Percentiles rank a stretch among this genome's conserved stretches.
Conservation (phyloP, 2,329 filamentous ascomycete species). For the Sporothrix phasma region DNA sequence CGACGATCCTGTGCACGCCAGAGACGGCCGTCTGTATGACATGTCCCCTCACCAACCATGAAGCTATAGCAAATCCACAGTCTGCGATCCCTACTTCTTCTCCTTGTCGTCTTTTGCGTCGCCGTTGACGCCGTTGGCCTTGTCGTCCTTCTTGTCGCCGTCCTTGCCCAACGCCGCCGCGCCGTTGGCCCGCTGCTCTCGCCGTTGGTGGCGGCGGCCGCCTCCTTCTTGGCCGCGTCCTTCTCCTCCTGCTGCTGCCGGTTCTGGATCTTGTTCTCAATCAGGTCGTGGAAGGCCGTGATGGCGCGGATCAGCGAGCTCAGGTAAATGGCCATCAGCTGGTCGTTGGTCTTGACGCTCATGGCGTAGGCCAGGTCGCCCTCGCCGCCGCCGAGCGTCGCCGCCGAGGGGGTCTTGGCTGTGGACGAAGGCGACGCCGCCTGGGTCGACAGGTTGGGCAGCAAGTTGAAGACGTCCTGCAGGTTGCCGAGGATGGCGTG, state of each 20-base stretch:
- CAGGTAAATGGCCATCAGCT: conserved; percentile 96
- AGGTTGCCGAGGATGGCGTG: conserved; percentile 95
- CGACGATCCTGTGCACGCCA: not conserved
- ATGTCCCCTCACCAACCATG: too few species aligned
- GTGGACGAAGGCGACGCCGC: conserved; percentile 19
- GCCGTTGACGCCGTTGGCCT: conserved; percentile 23
- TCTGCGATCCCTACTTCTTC: too few species aligned
- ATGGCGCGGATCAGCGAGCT: conserved; percentile 95
- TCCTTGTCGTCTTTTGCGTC: conserved; percentile 34
- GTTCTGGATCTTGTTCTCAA: conserved; percentile 99
- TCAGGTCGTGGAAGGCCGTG: conserved; percentile 96
- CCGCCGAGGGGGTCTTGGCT: conserved; percentile 33
- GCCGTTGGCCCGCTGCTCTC: conserved; percentile 33
- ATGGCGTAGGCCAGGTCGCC: conserved; percentile 89
- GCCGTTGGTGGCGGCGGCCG: conserved; percentile 24
- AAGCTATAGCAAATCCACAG: too few species aligned
- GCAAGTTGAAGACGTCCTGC: conserved; percentile 98
- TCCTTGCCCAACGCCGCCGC: conserved; percentile 35
- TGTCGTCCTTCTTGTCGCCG: conserved; percentile 33
- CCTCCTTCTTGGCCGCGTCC: conserved; percentile 68
- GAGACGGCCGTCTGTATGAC: not conserved
- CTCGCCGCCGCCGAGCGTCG: conserved; percentile 43
- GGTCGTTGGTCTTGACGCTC: conserved; percentile 98
- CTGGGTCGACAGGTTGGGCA: conserved; percentile 79
- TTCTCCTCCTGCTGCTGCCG: conserved; percentile 94